These are phyloP conservation scores for Paramecium sonneborni DNA, from an alignment of 73 alveolate genomes.

Conservation along the genomic window DNA sequence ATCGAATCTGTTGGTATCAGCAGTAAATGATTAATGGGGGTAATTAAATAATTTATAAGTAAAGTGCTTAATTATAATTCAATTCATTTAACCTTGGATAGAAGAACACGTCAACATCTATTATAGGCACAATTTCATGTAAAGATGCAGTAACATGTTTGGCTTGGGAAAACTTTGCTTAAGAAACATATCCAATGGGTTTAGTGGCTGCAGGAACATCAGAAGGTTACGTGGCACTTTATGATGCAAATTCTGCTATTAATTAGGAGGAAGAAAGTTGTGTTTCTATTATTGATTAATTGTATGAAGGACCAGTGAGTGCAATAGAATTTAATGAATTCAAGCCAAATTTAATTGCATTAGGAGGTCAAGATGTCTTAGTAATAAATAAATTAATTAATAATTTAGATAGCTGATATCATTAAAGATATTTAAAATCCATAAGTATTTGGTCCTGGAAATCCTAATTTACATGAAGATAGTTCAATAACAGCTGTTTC, in stretches of 20 bases:
- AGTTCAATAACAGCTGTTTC: slow-evolving; percentile 75
- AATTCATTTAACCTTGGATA: not conserved
- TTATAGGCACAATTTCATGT: not conserved
- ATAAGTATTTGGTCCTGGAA: slow-evolving; percentile 76
- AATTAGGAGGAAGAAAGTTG: not conserved
- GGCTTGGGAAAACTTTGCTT: slow-evolving; percentile 9
- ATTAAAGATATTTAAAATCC: slow-evolving; percentile 68
- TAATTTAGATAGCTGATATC: slow-evolving; percentile 65
- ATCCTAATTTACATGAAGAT: slow-evolving; percentile 74
- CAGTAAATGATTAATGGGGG: not conserved
- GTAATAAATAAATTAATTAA: not conserved
- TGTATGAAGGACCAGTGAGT: slow-evolving; percentile 65
- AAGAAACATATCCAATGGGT: not conserved
- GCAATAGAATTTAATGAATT: slow-evolving; percentile 83
- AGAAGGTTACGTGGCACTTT: not conserved
- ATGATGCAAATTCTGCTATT: not conserved
- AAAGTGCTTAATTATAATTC: not conserved
- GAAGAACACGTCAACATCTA: slow-evolving; percentile 33
- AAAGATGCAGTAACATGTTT: not conserved
- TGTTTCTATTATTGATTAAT: not conserved
- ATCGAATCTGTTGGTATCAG: not conserved
- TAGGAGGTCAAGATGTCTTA: slow-evolving; percentile 84
- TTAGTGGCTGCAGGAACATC: not conserved
- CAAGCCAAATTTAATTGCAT: slow-evolving; percentile 83
- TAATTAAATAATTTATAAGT: not conserved